These are phyloP conservation scores for Dendrostoma leiphaemia DNA, from an alignment of 2,329 filamentous ascomycete species.

Conservation along the genomic window DNA sequence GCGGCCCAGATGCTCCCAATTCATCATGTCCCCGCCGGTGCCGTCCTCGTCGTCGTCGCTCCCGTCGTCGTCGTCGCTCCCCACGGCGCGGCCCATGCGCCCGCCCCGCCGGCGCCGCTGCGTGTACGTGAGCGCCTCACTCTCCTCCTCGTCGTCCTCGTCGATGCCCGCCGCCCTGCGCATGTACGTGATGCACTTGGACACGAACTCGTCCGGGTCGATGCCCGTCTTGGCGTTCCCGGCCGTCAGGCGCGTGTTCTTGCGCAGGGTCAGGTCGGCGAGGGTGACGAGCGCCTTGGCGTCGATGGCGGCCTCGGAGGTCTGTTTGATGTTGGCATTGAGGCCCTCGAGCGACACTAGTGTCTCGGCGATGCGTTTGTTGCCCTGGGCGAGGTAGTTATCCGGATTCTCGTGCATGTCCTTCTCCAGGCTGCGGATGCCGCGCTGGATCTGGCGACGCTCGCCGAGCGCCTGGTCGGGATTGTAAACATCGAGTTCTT, in stretches of 20 bases:
- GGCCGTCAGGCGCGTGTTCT: constrained; percentile 70
- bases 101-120: constrained; percentile 41
- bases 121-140: constrained; percentile 48
- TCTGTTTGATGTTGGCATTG: constrained; percentile 74
- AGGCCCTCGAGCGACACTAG: constrained; percentile 65
- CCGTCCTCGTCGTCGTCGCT: constrained; percentile 67
- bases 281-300: constrained; percentile 80
- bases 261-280: constrained; percentile 77
- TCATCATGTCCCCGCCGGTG: constrained; percentile 73
- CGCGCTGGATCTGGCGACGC: constrained; percentile 67
- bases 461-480: constrained; percentile 78
- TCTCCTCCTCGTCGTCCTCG: constrained; percentile 48
- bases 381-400: constrained; percentile 66
- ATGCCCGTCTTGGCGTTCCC: constrained; percentile 73
- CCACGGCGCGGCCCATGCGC: constrained; percentile 25
- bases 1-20: constrained; percentile 82
- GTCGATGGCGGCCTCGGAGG: constrained; percentile 86
- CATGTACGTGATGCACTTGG: constrained; percentile 89
- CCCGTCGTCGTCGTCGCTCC: constrained; percentile 51
- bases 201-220: constrained; percentile 88
- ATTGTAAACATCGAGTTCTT: constrained; percentile 60
- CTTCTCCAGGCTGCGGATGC: constrained; percentile 64
- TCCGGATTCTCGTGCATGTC: constrained; percentile 65
- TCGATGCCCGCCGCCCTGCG: constrained; percentile 58
- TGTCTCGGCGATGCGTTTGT: constrained; percentile 62